Conservation (phyloP, 371 early-diverging fungal species). For the Zychaea mexicana region DNA sequence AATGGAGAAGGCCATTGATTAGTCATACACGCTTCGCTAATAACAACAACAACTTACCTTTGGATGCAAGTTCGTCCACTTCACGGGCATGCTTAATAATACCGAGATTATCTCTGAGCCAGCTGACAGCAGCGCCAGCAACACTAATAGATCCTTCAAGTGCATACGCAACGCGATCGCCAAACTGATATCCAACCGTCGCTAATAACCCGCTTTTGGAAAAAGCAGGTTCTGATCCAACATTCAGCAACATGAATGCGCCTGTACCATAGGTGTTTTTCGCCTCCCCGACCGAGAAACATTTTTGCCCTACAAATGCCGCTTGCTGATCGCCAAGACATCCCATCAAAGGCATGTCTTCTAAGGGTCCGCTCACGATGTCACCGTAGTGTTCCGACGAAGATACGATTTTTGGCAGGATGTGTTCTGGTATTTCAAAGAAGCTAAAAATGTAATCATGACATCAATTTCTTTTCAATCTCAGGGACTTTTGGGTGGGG, state of each 20-base stretch:
- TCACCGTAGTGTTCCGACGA: conserved; percentile 83
- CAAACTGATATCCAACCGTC: conserved; percentile 92
- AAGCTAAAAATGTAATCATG: conserved; percentile 37
- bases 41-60: conserved; percentile 16
- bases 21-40: too few relatives aligned
- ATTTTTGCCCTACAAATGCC: conserved; percentile 94
- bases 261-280: conserved; percentile 98
- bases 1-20: too few relatives aligned
- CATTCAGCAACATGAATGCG: conserved; percentile 95
- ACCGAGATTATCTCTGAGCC: conserved; percentile 88
- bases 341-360: conserved; percentile 77
- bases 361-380: conserved; percentile 60
- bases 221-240: conserved; percentile 77
- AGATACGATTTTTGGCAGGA: conserved; percentile 81
- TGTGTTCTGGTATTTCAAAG: conserved; percentile 65
- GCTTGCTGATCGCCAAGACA: conserved; percentile 98
- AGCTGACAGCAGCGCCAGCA: conserved; percentile 92
- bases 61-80: conserved; percentile 53
- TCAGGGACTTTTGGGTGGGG: too few relatives aligned
- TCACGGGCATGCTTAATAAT: conserved; percentile 75
- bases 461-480: neutral
- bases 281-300: conserved; percentile 84
- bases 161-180: conserved; percentile 84
- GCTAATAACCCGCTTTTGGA: conserved; percentile 88
- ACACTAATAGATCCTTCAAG: conserved; percentile 95